A percentile compares a stretch with the other conserved stretches of the same genome.
Evolutionary conservation across 2,329 filamentous ascomycete genomes (phyloP).

Genomic region (Cercospora janseana): DNA sequence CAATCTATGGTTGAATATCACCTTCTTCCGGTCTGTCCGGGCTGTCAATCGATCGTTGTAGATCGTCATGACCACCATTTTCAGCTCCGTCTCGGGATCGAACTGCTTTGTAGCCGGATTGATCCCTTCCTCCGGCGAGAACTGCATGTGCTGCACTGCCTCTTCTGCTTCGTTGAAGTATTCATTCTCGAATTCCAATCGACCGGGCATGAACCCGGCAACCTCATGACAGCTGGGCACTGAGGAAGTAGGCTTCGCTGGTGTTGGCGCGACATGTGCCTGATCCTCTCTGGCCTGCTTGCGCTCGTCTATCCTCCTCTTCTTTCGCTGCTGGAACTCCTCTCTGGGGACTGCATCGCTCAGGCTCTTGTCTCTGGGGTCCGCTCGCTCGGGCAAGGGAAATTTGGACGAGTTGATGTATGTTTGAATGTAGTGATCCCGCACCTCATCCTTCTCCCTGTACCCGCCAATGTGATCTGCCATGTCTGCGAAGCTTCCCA

Average conservation of each 20-base stretch:
- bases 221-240: slow-evolving; percentile 97
- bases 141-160: slow-evolving; percentile 96
- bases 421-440: slow-evolving; percentile 86
- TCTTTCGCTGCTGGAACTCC: slow-evolving; percentile 89
- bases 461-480: slow-evolving; percentile 97
- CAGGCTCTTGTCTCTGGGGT: slow-evolving; percentile 74
- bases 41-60: slow-evolving; percentile 91
- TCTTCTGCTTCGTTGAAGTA: slow-evolving; percentile 98
- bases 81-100: slow-evolving; percentile 94
- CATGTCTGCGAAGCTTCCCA: slow-evolving; percentile 97
- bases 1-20: slow-evolving; percentile 92
- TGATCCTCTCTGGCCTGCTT: slow-evolving; percentile 84
- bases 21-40: slow-evolving; percentile 89
- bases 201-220: slow-evolving; percentile 97
- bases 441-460: slow-evolving; percentile 89
- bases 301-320: slow-evolving; percentile 84
- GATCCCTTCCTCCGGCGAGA: slow-evolving; percentile 90
- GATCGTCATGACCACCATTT: slow-evolving; percentile 97
- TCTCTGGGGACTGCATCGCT: slow-evolving; percentile 81
- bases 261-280: slow-evolving; percentile 76
- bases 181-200: slow-evolving; percentile 94
- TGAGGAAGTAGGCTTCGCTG: slow-evolving; percentile 88
- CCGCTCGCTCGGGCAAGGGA: slow-evolving; percentile 81
- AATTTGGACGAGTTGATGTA: slow-evolving; percentile 83
- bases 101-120: slow-evolving; percentile 80